Evolutionary conservation across 371 early-diverging fungal species (phyloP).

Genomic region (Rhizopus microsporus): DNA sequence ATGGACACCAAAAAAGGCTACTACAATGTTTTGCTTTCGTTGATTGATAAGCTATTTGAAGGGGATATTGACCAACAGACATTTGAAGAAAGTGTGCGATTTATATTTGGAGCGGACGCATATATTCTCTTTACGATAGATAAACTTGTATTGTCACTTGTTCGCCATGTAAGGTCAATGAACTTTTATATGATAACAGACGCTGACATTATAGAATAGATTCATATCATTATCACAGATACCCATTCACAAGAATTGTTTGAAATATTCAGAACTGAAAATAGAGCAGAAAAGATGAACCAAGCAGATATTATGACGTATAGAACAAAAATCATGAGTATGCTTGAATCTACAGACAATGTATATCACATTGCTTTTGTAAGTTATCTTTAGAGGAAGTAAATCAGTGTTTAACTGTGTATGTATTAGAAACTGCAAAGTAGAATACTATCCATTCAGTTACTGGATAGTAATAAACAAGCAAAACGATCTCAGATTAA

Average conservation of each 20-base stretch:
- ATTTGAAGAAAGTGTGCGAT: constrained; percentile 91
- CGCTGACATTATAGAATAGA: constrained; percentile 1
- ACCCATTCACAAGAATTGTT: constrained; percentile 23
- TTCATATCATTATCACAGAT: constrained; percentile 29
- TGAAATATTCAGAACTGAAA: constrained; percentile 22
- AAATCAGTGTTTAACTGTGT: too few species aligned
- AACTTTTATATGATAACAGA: background rate
- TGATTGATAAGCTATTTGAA: constrained; percentile 72
- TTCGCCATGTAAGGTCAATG: constrained; percentile 20
- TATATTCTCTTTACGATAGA: constrained; percentile 87
- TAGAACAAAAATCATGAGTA: constrained; percentile 28
- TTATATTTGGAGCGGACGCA: constrained; percentile 83
- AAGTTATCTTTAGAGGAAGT: constrained; percentile 16
- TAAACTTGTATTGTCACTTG: constrained; percentile 43
- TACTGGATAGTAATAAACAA: constrained; percentile 65
- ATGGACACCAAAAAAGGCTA: constrained; percentile 52
- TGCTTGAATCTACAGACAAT: constrained; percentile 68
- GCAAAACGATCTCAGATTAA: constrained; percentile 45
- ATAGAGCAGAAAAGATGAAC: constrained; percentile 17
- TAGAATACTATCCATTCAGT: constrained; percentile 68
- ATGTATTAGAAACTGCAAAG: constrained; percentile 10
- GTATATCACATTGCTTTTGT: constrained; percentile 81
- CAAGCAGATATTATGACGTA: constrained; percentile 46
- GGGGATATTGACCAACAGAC: constrained; percentile 77
- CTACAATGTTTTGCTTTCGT: constrained; percentile 69